These are phyloP conservation scores for Ilex aquifolium DNA, from an alignment of 257 asterid species.

Conservation along the genomic window DNA sequence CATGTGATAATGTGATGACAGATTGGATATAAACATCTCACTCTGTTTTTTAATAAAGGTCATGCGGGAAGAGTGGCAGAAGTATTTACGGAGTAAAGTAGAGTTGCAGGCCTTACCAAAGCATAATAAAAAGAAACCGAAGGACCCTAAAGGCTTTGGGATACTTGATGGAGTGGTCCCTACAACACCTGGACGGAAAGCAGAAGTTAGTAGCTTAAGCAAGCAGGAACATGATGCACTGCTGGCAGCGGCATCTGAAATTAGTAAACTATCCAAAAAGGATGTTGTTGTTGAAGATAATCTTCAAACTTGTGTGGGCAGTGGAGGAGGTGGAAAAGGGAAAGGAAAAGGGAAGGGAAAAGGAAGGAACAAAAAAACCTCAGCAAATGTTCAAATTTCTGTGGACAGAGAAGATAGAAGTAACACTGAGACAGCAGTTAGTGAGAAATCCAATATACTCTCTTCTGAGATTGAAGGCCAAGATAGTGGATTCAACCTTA, in stretches of 20 bases:
- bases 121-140: conserved; percentile 62
- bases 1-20: too few species aligned
- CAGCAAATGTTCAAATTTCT: conserved; percentile 10
- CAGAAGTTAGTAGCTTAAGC: conserved; percentile 72
- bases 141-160: conserved; percentile 85
- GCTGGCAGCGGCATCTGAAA: conserved; percentile 69
- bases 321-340: conserved; percentile 33
- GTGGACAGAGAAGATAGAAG: conserved; percentile 11
- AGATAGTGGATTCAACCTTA: conserved; percentile 15
- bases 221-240: conserved; percentile 87
- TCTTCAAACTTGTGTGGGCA: conserved; percentile 20
- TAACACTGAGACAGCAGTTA: conserved; percentile 37
- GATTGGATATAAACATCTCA: too few species aligned
- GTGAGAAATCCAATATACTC: conserved; percentile 26
- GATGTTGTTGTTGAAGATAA: conserved; percentile 32
- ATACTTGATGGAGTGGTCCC: conserved; percentile 74
- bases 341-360: conserved; percentile 34
- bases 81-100: conserved; percentile 87
- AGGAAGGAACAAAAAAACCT: conserved; percentile 42
- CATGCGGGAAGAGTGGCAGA: conserved; percentile 88
- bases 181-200: conserved; percentile 55
- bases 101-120: conserved; percentile 89
- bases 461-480: conserved; percentile 29
- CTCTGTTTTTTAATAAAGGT: conserved; percentile 40
- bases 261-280: conserved; percentile 47